Evolutionary conservation across 176 grass and related monocot genomes (phyloP).

Genomic region (Juncus effusus): DNA sequence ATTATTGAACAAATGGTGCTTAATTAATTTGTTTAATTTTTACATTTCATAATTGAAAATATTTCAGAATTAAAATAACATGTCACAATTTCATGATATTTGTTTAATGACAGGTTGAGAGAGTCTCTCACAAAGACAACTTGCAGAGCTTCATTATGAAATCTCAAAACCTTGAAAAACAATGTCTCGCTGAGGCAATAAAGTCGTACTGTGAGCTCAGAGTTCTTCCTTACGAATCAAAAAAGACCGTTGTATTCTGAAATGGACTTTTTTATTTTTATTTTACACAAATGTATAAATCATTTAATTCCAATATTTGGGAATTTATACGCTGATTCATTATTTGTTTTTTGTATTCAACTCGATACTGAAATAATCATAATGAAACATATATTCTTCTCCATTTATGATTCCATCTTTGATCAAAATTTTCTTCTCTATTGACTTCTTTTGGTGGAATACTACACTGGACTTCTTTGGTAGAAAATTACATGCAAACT

Average conservation of each 20-base stretch:
- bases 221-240: conserved; percentile 68
- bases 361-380: too few relatives aligned
- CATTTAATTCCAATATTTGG: conserved; percentile 12
- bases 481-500: too few relatives aligned
- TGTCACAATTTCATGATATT: neutral
- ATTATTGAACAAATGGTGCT: conserved; percentile 97
- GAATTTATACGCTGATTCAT: conserved; percentile 19
- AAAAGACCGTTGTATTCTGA: conserved; percentile 92
- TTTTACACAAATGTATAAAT: conserved; percentile 26
- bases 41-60: neutral
- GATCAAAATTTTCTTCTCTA: too few relatives aligned
- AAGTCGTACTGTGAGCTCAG: conserved; percentile 89
- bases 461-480: too few relatives aligned
- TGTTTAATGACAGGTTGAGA: conserved; percentile 55
- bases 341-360: conserved; percentile 14
- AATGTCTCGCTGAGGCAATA: conserved; percentile 78
- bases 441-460: too few relatives aligned
- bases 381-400: too few relatives aligned
- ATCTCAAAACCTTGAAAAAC: conserved; percentile 92
- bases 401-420: too few relatives aligned
- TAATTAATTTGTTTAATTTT: neutral
- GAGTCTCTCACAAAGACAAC: conserved; percentile 83
- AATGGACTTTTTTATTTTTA: conserved; percentile 5
- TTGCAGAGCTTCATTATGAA: conserved; percentile 76
- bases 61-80: neutral